These are phyloP conservation scores for Gossypium davidsonii DNA, from an alignment of 441 rosid species.

Conservation along the genomic window DNA sequence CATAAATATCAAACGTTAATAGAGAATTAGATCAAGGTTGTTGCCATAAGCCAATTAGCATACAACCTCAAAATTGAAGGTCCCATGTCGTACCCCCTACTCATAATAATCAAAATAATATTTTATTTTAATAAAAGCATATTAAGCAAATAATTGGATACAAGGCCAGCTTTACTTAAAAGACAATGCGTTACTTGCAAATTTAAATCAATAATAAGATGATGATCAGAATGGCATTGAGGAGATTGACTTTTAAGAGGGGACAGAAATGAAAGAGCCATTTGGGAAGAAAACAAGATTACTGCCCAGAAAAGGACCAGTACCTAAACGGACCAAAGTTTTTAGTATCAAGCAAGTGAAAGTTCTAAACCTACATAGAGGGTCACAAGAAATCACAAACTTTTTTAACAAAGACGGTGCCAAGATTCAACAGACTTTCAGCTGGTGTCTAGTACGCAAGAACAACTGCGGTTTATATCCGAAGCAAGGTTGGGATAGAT, in stretches of 20 bases:
- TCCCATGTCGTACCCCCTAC: not conserved
- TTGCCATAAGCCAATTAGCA: not conserved
- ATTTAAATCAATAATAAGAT: not conserved
- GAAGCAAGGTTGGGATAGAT: not conserved
- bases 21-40: not conserved
- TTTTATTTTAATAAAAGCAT: not conserved
- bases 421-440: conserved; percentile 4
- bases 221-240: not conserved
- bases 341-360: not conserved
- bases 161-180: not conserved
- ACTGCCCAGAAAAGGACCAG: not conserved
- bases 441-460: not conserved
- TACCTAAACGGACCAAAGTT: not conserved
- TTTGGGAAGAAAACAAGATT: not conserved
- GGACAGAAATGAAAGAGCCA: not conserved
- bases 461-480: not conserved
- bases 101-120: not conserved
- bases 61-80: not conserved
- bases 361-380: not conserved
- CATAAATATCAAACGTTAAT: not conserved
- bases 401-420: not conserved
- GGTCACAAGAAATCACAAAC: not conserved
- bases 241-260: not conserved
- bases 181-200: not conserved
- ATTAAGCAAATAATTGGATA: not conserved